Percentiles rank a stretch among this genome's conserved stretches.
Conservation (phyloP, 1,284 basidiomycete species). For the Ceratobasidium sp. region DNA sequence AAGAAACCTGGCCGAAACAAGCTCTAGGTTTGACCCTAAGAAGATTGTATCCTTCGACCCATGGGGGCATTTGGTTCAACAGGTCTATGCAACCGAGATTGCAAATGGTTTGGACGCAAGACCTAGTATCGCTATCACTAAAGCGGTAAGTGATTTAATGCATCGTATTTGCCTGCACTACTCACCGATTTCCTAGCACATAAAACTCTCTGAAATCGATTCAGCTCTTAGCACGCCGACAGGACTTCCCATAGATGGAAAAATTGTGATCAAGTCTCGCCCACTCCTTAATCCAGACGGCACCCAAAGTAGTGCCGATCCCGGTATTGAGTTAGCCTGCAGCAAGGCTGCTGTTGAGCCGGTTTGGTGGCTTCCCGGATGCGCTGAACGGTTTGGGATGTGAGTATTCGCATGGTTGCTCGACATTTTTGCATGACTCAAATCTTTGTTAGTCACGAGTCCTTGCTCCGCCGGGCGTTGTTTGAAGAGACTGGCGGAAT, state of each 20-base stretch:
- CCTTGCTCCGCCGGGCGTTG: conserved; percentile 84
- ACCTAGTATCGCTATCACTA: conserved; percentile 93
- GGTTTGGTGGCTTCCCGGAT: conserved; percentile 96
- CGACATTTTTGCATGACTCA: conserved; percentile 20
- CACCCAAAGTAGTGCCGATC: conserved; percentile 69
- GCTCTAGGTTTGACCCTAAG: conserved; percentile 65
- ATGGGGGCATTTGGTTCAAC: conserved; percentile 91
- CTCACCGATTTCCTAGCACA: conserved; percentile 65
- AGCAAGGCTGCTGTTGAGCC: conserved; percentile 92
- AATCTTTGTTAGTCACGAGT: conserved; percentile 74
- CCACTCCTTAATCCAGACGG: conserved; percentile 75
- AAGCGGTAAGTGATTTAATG: conserved; percentile 56
- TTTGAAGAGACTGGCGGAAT: conserved; percentile 97
- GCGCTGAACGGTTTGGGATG: conserved; percentile 90
- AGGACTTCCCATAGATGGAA: conserved; percentile 83
- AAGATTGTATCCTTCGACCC: conserved; percentile 97
- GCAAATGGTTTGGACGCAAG: conserved; percentile 81
- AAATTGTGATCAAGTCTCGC: conserved; percentile 78
- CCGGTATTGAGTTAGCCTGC: conserved; percentile 88
- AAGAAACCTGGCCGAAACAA: neutral
- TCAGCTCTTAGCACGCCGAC: conserved; percentile 73
- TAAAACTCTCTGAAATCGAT: conserved; percentile 93
- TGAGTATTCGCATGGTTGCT: conserved; percentile 59
- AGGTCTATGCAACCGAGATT: conserved; percentile 78
- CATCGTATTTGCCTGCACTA: conserved; percentile 56